A percentile compares a stretch with the other conserved stretches of the same genome.
phyloP scores from a whole-genome alignment of 176 grass and related monocot genomes.

The Tillandsia fasciculata region DNA sequence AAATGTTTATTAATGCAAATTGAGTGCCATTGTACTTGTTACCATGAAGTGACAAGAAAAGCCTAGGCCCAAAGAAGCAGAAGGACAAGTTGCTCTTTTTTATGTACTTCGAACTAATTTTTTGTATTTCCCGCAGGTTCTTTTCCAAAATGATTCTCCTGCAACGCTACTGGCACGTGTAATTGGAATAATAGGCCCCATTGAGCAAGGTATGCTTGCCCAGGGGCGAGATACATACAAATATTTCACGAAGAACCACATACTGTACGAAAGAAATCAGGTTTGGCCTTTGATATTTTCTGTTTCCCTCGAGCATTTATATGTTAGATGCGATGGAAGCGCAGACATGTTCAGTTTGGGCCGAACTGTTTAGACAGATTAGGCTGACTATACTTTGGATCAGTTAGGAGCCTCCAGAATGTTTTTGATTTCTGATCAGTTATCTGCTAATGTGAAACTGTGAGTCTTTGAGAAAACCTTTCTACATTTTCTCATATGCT shows the following conservation, averaged over 20 bases:
- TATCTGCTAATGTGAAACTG: too few species aligned
- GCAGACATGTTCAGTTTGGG: background rate
- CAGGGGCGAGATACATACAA: constrained; percentile 92
- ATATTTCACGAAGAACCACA: constrained; percentile 98
- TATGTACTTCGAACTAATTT: background rate
- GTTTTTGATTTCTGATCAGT: too few species aligned
- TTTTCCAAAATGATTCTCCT: constrained; percentile 99
- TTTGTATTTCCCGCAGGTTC: constrained; percentile 25
- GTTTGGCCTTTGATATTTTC: constrained; percentile 28
- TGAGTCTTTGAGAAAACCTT: too few species aligned
- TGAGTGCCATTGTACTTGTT: background rate
- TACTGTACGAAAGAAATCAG: constrained; percentile 98
- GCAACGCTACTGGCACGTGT: constrained; percentile 85
- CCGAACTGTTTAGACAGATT: too few species aligned
- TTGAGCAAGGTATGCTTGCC: constrained; percentile 96
- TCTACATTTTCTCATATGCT: too few species aligned
- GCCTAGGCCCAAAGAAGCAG: background rate
- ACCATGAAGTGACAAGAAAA: background rate
- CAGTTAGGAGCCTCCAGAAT: too few species aligned
- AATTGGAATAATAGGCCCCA: constrained; percentile 81
- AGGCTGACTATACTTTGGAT: too few species aligned
- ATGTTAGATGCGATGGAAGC: background rate
- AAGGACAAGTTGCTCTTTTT: background rate
- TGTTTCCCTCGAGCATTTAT: background rate
- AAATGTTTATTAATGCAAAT: background rate